These are phyloP conservation scores for Luvunga scandens DNA, from an alignment of 345 rosid species.

Conservation along the genomic window DNA sequence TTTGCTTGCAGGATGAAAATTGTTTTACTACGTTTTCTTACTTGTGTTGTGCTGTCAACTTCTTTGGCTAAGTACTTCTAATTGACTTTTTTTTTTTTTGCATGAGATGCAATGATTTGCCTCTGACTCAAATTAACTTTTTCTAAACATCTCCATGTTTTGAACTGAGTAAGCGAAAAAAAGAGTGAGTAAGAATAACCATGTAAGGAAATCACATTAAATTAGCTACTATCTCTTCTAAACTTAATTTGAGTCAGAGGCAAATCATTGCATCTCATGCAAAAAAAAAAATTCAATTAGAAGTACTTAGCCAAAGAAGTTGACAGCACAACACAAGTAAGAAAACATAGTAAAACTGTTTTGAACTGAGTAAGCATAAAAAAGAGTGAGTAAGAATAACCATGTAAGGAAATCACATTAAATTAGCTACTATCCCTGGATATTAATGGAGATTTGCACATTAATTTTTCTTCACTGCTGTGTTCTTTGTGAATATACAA, in stretches of 20 bases:
- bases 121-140: not conserved
- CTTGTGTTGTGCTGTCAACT: not conserved
- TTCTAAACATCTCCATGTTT: not conserved
- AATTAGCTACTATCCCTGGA: not conserved
- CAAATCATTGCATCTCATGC: not conserved
- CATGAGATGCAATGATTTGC: not conserved
- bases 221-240: not conserved
- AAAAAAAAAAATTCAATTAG: not conserved
- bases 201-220: conserved; percentile 9
- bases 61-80: not conserved
- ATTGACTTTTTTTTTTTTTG: not conserved
- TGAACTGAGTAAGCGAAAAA: not conserved
- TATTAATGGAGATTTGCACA: not conserved
- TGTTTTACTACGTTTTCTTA: not conserved
- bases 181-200: not conserved
- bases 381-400: too few species aligned
- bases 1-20: not conserved
- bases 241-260: not conserved
- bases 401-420: conserved; percentile 4
- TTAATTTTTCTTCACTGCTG: not conserved
- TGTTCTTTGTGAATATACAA: not conserved
- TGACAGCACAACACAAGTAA: not conserved
- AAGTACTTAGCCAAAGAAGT: not conserved
- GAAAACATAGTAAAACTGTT: not conserved
- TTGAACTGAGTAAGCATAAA: too few species aligned